A percentile compares a stretch with the other conserved stretches of the same genome.
phyloP scores from a whole-genome alignment of 2,329 filamentous ascomycete species.

The Aspergillus transmontanensis region DNA sequence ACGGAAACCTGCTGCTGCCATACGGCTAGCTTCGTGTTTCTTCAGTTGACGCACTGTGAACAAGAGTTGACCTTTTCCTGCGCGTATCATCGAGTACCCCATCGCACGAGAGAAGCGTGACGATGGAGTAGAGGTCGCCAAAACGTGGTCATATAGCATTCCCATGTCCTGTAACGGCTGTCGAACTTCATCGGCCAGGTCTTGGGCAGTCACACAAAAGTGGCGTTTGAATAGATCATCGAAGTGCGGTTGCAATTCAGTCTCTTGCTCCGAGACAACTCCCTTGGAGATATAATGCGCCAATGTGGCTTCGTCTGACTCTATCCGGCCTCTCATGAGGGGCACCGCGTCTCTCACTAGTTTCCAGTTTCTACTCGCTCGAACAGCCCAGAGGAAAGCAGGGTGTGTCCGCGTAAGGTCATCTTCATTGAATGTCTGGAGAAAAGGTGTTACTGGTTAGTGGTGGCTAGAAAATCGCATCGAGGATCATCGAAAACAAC shows the following conservation, averaged over 20 bases:
- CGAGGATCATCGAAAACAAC: conserved; percentile 12
- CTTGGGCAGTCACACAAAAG: conserved; percentile 76
- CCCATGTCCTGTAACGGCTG: conserved; percentile 66
- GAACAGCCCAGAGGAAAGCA: conserved; percentile 85
- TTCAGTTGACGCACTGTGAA: conserved; percentile 71
- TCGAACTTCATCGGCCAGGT: conserved; percentile 70
- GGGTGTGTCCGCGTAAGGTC: conserved; percentile 75
- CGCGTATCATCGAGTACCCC: conserved; percentile 29
- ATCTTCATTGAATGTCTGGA: conserved; percentile 64
- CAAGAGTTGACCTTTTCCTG: conserved; percentile 74
- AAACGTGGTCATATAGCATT: conserved; percentile 73
- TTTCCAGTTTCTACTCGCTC: conserved; percentile 76
- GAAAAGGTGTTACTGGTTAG: conserved; percentile 18
- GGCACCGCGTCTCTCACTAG: conserved; percentile 68
- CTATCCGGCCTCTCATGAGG: conserved; percentile 73
- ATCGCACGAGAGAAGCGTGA: conserved; percentile 32
- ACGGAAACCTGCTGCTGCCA: conserved; percentile 74
- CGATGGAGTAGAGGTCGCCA: conserved; percentile 60
- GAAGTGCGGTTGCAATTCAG: conserved; percentile 67
- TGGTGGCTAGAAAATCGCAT: too few species aligned
- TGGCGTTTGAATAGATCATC: conserved; percentile 77
- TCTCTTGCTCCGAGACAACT: conserved; percentile 41
- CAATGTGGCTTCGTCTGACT: conserved; percentile 49
- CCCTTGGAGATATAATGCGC: conserved; percentile 52
- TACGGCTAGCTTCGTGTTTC: conserved; percentile 61